These are phyloP conservation scores for Jackrogersella multiformis DNA, from an alignment of 495 filamentous ascomycete genomes.

Conservation along the genomic window DNA sequence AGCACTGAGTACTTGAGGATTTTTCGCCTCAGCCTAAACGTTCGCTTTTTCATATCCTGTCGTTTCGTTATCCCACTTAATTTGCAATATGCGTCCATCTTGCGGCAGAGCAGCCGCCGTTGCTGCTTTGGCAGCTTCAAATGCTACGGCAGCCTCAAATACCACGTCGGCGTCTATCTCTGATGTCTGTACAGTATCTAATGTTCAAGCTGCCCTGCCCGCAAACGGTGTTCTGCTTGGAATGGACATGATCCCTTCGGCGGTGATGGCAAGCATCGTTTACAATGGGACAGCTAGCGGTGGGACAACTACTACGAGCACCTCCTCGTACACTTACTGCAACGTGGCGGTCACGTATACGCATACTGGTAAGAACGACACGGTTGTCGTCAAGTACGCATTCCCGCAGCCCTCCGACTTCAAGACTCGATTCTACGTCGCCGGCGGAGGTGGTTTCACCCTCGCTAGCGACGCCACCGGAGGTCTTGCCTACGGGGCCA, in stretches of 20 bases:
- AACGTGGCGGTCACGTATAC: conserved; percentile 51
- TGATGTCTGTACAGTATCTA: conserved; percentile 36
- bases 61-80: conserved; percentile 3
- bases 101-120: not conserved
- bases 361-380: conserved; percentile 47
- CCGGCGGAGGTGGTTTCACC: conserved; percentile 39
- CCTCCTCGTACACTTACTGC: conserved; percentile 46
- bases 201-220: conserved; percentile 38
- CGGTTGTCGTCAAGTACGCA: conserved; percentile 36
- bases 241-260: conserved; percentile 38
- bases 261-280: conserved; percentile 32
- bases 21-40: not conserved
- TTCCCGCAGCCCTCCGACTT: conserved; percentile 39
- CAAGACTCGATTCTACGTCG: conserved; percentile 41
- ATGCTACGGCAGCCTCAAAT: not conserved
- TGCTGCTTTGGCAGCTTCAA: conserved; percentile 5
- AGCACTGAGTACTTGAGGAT: not conserved
- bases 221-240: conserved; percentile 36
- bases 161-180: conserved; percentile 22
- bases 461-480: conserved; percentile 31
- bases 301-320: conserved; percentile 1
- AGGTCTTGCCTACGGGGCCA: conserved; percentile 56
- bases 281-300: conserved; percentile 33
- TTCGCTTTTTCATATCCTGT: conserved; percentile 1
- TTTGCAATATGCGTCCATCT: conserved; percentile 9